Conservation (phyloP, 257 asterid species). For the Penstemon newberryi region DNA sequence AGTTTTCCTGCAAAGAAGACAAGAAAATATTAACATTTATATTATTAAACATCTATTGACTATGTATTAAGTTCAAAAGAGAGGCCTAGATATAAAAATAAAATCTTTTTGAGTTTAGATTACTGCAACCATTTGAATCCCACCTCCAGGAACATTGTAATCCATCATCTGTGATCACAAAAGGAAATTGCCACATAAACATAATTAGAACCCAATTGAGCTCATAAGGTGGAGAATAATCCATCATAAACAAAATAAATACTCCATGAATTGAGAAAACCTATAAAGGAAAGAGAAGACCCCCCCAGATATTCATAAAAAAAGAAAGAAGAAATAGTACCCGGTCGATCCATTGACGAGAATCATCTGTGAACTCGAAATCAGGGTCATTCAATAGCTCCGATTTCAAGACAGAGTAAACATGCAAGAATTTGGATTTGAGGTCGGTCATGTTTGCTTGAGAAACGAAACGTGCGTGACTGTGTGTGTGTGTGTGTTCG, state of each 20-base stretch:
- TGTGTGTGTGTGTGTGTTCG: no score
- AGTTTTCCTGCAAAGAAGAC: slow-evolving; percentile 65
- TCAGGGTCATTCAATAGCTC: slow-evolving; percentile 73
- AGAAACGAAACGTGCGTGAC: no score
- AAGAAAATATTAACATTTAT: background rate
- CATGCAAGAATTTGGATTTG: slow-evolving; percentile 52
- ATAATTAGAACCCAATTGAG: no score
- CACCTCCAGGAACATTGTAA: slow-evolving; percentile 76
- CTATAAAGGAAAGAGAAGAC: no score
- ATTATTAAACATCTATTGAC: no score
- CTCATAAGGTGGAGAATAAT: no score
- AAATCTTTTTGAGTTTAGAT: background rate
- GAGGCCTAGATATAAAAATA: background rate
- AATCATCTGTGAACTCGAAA: slow-evolving; percentile 70
- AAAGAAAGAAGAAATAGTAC: background rate
- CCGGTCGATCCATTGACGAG: slow-evolving; percentile 85
- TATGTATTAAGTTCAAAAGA: no score
- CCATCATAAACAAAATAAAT: background rate
- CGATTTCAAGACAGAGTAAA: slow-evolving; percentile 68
- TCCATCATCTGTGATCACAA: slow-evolving; percentile 56
- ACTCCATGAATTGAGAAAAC: background rate
- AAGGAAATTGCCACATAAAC: background rate
- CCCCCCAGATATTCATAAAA: background rate
- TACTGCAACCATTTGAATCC: background rate
- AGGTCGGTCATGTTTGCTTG: slow-evolving; percentile 40